Base-by-base conservation (phyloP, 2,329 filamentous ascomycete genomes). In the Parastagonospora nodorum region DNA sequence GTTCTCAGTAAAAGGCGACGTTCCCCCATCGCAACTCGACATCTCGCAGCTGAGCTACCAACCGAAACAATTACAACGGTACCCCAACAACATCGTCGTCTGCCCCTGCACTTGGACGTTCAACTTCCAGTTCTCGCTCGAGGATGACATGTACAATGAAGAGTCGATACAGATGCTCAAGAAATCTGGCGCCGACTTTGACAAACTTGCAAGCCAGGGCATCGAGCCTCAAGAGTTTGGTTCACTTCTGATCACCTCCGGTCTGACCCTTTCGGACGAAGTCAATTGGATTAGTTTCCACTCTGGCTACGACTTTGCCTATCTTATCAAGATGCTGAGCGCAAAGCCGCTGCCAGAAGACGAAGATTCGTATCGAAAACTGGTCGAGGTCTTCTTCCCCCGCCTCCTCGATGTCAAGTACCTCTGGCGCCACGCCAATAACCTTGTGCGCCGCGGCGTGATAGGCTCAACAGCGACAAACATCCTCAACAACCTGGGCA, bases 251-350 rank as follows among this genome's bases (percentile, higher is more conserved):
- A 96, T 96, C 49, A 92, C 90, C 42, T 97, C 94, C 1, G 94
- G 94, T 8, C 82, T 99, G 39, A 91, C 95, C 10, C 88, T 94
- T 66, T 86, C 90, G 58, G 87, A 94, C 33, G 87, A 95, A 50
- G 89, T 97, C 48, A 88, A 91, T 72, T 99, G 94, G 94, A 90
- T 99, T 58, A 96, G 91, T 4, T 97, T 97, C 77, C 94, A 99
- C 74, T 94, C 91, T 27, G 94, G 93, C 53, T 99, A 99, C 75
- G 94, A 99, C 77, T 97, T 99, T 75, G 94, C 92, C 42, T 97
- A 97, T 69, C 81, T 99, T 40, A 92, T 95, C 68, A 99, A 99
- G 77, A 86, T 97, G 50, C 87, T 99, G 72, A 88, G 90, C 50
- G 89, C 89, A 75, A 84, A 87, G 60, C 85, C 88, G 38, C 81